These are phyloP conservation scores for Arbutus unedo DNA, from an alignment of 148 eudicot genomes.

Conservation along the genomic window DNA sequence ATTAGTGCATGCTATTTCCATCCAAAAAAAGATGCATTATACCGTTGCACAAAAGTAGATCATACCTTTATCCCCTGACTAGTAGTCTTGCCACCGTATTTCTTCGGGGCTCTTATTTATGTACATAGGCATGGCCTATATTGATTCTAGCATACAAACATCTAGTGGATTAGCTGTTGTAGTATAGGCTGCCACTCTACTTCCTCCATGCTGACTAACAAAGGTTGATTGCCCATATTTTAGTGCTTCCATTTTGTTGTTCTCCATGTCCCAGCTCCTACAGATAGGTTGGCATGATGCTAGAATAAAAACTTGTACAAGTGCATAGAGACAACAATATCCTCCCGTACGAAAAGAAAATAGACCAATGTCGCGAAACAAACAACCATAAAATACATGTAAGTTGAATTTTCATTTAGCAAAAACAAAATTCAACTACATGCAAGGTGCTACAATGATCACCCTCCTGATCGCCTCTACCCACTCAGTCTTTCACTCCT, in stretches of 20 bases:
- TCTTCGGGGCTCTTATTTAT: conserved; percentile 2
- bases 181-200: neutral
- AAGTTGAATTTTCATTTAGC: too few species aligned
- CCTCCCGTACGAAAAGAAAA: too few species aligned
- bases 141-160: neutral
- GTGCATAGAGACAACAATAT: too few species aligned
- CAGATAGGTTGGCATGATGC: neutral
- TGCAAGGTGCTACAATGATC: too few species aligned
- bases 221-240: neutral
- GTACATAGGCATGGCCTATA: neutral
- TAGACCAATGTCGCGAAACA: too few species aligned
- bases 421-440: too few species aligned
- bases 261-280: neutral
- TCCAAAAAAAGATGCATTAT: neutral
- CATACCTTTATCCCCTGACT: conserved; percentile 5
- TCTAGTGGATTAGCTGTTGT: neutral
- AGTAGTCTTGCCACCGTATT: conserved; percentile 7
- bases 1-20: neutral
- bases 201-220: neutral
- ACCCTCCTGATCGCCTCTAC: too few species aligned
- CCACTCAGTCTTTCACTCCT: too few species aligned
- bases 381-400: too few species aligned
- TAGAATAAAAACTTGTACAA: neutral
- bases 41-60: neutral
- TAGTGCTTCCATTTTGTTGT: neutral